Percentiles rank a stretch among this genome's conserved stretches.
These are phyloP conservation scores for Dioscorea cayenensis DNA, from an alignment of 116 monocot species.

Conservation along the genomic window DNA sequence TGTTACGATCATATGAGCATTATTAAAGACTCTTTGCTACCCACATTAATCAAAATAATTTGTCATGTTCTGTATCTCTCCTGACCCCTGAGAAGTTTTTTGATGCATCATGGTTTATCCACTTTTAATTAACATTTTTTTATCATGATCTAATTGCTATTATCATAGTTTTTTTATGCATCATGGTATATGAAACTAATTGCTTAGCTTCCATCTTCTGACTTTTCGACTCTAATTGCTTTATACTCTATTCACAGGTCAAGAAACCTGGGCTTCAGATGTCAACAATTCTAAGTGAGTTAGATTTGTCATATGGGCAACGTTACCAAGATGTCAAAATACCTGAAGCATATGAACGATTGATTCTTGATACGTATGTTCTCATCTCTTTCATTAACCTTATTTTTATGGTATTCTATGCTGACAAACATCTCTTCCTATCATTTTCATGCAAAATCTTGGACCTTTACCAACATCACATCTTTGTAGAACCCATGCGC, in stretches of 20 bases:
- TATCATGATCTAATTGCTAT: too few relatives aligned
- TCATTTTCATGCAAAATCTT: background rate
- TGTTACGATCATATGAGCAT: too few relatives aligned
- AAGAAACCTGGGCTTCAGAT: slow-evolving; percentile 96
- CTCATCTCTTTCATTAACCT: background rate
- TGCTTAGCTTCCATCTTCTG: background rate
- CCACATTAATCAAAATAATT: too few relatives aligned
- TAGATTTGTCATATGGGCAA: slow-evolving; percentile 83
- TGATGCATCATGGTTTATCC: too few relatives aligned
- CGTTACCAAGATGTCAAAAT: slow-evolving; percentile 77
- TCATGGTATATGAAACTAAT: too few relatives aligned
- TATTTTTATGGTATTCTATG: background rate
- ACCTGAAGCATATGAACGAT: slow-evolving; percentile 90
- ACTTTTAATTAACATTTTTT: too few relatives aligned
- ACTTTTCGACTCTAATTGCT: background rate
- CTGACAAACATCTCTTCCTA: background rate
- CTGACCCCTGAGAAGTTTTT: too few relatives aligned
- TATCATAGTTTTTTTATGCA: too few relatives aligned
- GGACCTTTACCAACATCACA: too few relatives aligned
- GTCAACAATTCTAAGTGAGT: slow-evolving; percentile 92
- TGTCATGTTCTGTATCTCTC: too few relatives aligned
- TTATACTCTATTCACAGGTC: slow-evolving; percentile 40
- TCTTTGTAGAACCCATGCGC: too few relatives aligned
- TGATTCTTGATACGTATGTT: slow-evolving; percentile 87
- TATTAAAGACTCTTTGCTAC: too few relatives aligned